Conservation (phyloP, 768 basidiomycete genomes). For the Chiua virens region DNA sequence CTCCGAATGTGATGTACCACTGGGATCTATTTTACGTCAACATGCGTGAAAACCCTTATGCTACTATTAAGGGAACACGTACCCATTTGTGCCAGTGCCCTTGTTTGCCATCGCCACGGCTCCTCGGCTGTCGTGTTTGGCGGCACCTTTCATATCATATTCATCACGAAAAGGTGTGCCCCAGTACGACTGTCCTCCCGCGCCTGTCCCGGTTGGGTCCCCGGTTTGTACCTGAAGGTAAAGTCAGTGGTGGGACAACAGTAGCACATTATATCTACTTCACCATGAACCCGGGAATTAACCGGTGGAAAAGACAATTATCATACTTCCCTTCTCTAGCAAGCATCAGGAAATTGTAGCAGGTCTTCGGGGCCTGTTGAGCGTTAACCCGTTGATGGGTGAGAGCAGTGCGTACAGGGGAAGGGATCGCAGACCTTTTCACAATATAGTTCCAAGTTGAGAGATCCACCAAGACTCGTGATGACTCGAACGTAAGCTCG, state of each 20-base stretch:
- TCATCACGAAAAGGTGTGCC: slow-evolving; percentile 96
- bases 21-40: slow-evolving; percentile 60
- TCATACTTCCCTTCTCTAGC: slow-evolving; percentile 91
- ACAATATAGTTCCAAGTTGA: slow-evolving; percentile 83
- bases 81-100: slow-evolving; percentile 88
- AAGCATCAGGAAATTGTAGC: slow-evolving; percentile 97
- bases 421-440: slow-evolving; percentile 64
- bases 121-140: slow-evolving; percentile 83
- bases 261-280: slow-evolving; percentile 10
- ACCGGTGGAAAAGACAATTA: slow-evolving; percentile 83
- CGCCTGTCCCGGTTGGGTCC: slow-evolving; percentile 94
- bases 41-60: not conserved
- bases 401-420: not conserved
- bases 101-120: slow-evolving; percentile 94
- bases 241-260: slow-evolving; percentile 1
- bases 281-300: slow-evolving; percentile 96
- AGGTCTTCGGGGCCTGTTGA: slow-evolving; percentile 89
- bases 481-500: slow-evolving; percentile 96
- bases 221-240: slow-evolving; percentile 85
- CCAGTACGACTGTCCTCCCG: slow-evolving; percentile 93
- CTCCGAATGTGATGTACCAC: slow-evolving; percentile 88
- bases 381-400: not conserved
- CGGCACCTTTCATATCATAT: slow-evolving; percentile 83
- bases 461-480: slow-evolving; percentile 86
- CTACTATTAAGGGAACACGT: slow-evolving; percentile 13